Base-by-base conservation (phyloP, 2,329 filamentous ascomycete species). In the Seiridium unicorne region DNA sequence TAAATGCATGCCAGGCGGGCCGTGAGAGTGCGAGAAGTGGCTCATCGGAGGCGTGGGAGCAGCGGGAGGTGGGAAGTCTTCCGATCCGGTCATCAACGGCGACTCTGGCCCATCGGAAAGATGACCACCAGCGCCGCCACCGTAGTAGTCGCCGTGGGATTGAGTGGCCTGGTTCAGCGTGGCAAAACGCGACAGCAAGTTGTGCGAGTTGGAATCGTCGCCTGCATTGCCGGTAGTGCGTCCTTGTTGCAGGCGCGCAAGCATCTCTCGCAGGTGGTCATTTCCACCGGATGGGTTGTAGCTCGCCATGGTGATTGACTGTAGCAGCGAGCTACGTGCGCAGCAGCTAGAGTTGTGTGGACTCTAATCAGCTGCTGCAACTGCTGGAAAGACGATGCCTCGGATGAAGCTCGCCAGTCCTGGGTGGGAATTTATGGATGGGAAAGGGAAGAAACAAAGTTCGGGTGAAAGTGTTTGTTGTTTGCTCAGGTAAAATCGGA, bases 21-120 rank as follows among this genome's bases (percentile, higher is more conserved):
- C 76, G 58, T 77, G 74, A 8, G 76, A 71, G 63, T 75, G 71
- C 32, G 69, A 68, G 59, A 79, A 79, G 54, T 70, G 71, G 60
- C 67, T 68, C 18, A 73, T 72, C 3, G 78, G 78, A n/a, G 78
- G 78, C n/a, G 78, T 79, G n/a, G 77, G 77, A 31, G 77, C 77
- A 34, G 77, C 77, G 56, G 76, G 74, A n/a, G 74, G 74, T 9
- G 74, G 69, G 57, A 77, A 76, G 51, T 71, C 69, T 62, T 72
- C 70, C 44, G 68, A 57, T 55, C 64, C 66, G 13, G 65, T 60
- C 18, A 66, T 63, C 66, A 57, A 48, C 8, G 71, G 69, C 44
- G 71, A 72, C 36, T 72, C 70, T 18, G 64, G 49, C 54, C 61
- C 62, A 9, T 46, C 60, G 40, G 64, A 66, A 57, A 67, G 67